Conservation (phyloP, 768 basidiomycete species). For the Zangia roseola region DNA sequence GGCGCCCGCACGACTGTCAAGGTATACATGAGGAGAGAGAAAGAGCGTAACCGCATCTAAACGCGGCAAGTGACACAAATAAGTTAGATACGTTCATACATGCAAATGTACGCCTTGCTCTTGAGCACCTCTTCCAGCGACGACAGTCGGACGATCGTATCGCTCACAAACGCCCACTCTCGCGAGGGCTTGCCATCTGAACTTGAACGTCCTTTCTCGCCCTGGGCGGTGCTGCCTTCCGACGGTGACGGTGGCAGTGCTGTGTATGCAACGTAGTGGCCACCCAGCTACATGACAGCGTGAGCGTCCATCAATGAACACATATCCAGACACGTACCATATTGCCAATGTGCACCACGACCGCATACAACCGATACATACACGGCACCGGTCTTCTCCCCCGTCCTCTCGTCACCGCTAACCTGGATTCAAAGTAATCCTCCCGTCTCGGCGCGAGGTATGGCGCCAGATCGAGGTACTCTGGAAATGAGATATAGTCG, state of each 20-base stretch:
- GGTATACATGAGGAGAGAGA: not conserved
- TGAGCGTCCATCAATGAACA: not conserved
- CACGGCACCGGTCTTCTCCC: conserved; percentile 37
- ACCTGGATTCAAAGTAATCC: conserved; percentile 55
- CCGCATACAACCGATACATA: conserved; percentile 72
- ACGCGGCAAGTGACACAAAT: not conserved
- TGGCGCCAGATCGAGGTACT: conserved; percentile 78
- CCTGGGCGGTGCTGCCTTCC: conserved; percentile 7
- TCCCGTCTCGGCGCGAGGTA: conserved; percentile 82
- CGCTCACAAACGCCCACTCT: conserved; percentile 92
- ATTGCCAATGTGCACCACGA: conserved; percentile 84
- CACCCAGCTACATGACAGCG: conserved; percentile 60
- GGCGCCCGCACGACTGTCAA: not conserved
- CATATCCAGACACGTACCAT: conserved; percentile 55
- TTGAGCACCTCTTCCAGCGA: conserved; percentile 87
- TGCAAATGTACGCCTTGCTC: conserved; percentile 91
- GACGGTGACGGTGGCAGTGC: conserved; percentile 53
- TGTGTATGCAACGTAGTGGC: conserved; percentile 86
- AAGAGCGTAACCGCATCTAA: not conserved
- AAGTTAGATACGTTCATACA: conserved; percentile 74
- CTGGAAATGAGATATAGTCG: conserved; percentile 89
- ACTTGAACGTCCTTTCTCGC: conserved; percentile 8
- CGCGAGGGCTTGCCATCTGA: conserved; percentile 27
- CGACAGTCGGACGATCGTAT: conserved; percentile 78
- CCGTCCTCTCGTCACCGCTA: conserved; percentile 22